These are phyloP conservation scores for Gossypium sturtianum DNA, from an alignment of 345 rosid genomes.

Conservation along the genomic window DNA sequence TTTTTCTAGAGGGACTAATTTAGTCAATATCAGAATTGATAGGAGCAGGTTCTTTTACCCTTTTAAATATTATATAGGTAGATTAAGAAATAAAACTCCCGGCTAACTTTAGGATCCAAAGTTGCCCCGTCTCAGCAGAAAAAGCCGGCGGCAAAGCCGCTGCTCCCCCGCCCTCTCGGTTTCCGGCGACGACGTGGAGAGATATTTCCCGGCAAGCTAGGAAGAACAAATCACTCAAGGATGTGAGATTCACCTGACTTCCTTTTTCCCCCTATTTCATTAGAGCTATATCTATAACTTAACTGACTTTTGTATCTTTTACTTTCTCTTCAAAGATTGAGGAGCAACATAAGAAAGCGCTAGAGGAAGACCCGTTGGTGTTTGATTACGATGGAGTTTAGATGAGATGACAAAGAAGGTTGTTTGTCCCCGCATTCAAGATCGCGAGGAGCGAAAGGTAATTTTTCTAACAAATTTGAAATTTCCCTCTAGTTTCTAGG, in stretches of 20 bases:
- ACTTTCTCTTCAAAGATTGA: constrained; percentile 48
- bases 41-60: too few relatives aligned
- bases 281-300: neutral
- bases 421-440: constrained; percentile 42
- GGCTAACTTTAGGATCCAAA: neutral
- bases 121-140: constrained; percentile 36
- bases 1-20: too few relatives aligned
- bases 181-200: constrained; percentile 72
- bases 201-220: constrained; percentile 74
- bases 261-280: neutral
- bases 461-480: constrained; percentile 5
- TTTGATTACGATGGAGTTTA: constrained; percentile 83
- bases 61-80: too few relatives aligned
- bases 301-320: neutral
- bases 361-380: constrained; percentile 78
- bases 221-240: constrained; percentile 69
- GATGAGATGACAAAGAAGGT: constrained; percentile 68
- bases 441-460: constrained; percentile 75
- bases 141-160: constrained; percentile 47
- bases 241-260: constrained; percentile 28
- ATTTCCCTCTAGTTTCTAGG: too few relatives aligned
- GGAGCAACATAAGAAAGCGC: constrained; percentile 76
- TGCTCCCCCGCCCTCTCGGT: constrained; percentile 37
- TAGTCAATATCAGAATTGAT: too few relatives aligned
- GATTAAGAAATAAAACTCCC: neutral